Evolutionary conservation across 352 stramenopile species (phyloP).

Genomic region (Peronosclerospora sorghi): DNA sequence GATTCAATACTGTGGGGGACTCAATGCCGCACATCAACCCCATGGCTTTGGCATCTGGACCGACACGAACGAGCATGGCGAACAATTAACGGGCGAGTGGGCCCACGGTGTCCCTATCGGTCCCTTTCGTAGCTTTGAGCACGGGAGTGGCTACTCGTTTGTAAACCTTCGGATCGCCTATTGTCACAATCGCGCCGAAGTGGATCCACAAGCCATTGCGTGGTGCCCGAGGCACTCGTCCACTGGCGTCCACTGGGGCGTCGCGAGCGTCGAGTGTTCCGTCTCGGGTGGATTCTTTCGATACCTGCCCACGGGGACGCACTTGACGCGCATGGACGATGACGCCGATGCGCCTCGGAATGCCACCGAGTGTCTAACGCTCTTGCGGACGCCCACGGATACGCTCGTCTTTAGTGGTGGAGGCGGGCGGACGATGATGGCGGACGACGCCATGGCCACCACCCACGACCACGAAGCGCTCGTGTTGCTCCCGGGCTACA

Average conservation of each 20-base stretch:
- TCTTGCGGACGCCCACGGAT: slow-evolving; percentile 37
- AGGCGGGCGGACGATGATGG: slow-evolving; percentile 13
- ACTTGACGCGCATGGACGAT: too few relatives aligned
- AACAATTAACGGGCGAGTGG: slow-evolving; percentile 61
- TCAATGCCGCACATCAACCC: slow-evolving; percentile 40
- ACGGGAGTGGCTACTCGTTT: slow-evolving; percentile 66
- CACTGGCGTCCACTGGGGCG: slow-evolving; percentile 49
- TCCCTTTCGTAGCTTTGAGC: slow-evolving; percentile 64
- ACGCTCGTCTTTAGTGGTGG: slow-evolving; percentile 38
- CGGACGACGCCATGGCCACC: too few relatives aligned
- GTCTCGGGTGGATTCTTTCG: slow-evolving; percentile 64
- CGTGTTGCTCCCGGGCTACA: slow-evolving; percentile 58
- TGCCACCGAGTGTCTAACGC: slow-evolving; percentile 27
- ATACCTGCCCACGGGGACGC: slow-evolving; percentile 43
- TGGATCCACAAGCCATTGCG: slow-evolving; percentile 23
- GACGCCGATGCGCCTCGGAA: slow-evolving; percentile 25
- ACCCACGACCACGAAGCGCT: slow-evolving; percentile 34
- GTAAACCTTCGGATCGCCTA: slow-evolving; percentile 62
- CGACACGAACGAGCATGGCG: slow-evolving; percentile 61
- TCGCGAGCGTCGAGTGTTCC: slow-evolving; percentile 70
- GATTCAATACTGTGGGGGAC: slow-evolving; percentile 55
- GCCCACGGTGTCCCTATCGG: slow-evolving; percentile 56
- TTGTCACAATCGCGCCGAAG: slow-evolving; percentile 40
- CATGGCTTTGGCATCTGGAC: slow-evolving; percentile 65
- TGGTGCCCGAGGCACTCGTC: slow-evolving; percentile 40